phyloP scores from a whole-genome alignment of 164 flowering plant species.

The Paratinospora sagittata region DNA sequence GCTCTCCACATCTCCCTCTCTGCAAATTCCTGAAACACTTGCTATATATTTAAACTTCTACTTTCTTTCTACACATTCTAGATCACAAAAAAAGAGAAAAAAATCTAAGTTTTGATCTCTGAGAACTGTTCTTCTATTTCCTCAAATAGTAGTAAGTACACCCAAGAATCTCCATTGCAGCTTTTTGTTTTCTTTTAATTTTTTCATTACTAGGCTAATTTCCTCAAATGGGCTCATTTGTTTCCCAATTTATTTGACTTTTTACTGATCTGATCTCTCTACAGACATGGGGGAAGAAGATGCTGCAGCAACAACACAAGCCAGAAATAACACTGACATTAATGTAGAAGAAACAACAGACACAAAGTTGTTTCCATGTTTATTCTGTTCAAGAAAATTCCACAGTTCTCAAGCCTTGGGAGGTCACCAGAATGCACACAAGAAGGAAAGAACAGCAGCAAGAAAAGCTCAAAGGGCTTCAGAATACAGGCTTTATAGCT shows the following conservation, averaged over 20 bases:
- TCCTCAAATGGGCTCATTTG: constrained; percentile 5
- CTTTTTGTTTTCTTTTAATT: neutral
- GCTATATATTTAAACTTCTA: constrained; percentile 1
- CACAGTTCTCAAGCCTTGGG: constrained; percentile 93
- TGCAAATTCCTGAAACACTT: constrained; percentile 4
- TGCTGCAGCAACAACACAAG: constrained; percentile 16
- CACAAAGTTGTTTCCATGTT: constrained; percentile 64
- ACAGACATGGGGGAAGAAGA: constrained; percentile 46
- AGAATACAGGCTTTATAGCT: constrained; percentile 23
- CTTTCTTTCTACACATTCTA: neutral
- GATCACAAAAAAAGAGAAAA: neutral
- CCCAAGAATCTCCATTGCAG: neutral
- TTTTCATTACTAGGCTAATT: too few relatives aligned
- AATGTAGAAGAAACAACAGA: constrained; percentile 16
- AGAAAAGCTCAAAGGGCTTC: constrained; percentile 62
- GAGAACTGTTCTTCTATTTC: constrained; percentile 3
- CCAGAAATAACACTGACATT: neutral
- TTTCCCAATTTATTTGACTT: too few relatives aligned
- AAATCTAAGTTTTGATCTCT: neutral
- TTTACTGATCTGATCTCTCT: neutral
- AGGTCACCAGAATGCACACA: constrained; percentile 94
- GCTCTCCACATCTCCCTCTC: constrained; percentile 11
- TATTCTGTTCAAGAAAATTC: constrained; percentile 77
- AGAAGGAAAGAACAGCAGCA: constrained; percentile 75
- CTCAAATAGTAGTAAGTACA: neutral